A percentile compares a stretch with the other conserved stretches of the same genome.
Conservation (phyloP, 352 stramenopile genomes). For the Globisporangium takayamanum region DNA sequence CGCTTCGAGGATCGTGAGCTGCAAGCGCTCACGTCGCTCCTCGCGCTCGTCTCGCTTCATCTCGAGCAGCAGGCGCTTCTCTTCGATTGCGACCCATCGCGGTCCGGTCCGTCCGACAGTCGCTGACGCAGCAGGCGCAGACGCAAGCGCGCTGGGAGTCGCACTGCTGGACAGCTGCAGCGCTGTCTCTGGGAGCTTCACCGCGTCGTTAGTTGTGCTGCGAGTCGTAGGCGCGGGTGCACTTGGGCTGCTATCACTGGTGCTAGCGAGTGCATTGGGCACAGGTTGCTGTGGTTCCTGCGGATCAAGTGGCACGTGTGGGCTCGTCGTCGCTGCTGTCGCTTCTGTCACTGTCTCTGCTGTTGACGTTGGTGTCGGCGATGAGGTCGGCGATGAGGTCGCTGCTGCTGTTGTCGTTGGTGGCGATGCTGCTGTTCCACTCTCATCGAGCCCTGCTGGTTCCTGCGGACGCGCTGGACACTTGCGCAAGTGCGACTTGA, state of each 20-base stretch:
- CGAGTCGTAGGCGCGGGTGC: too few relatives aligned
- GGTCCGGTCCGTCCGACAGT: too few relatives aligned
- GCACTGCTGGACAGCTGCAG: too few relatives aligned
- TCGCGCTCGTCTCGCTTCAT: slow-evolving; percentile 35
- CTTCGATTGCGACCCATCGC: slow-evolving; percentile 37
- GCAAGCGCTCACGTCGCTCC: slow-evolving; percentile 27
- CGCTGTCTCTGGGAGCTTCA: too few relatives aligned
- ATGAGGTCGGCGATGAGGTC: slow-evolving; percentile 5
- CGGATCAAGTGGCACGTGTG: too few relatives aligned
- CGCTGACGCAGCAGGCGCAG: too few relatives aligned
- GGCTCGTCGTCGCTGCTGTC: too few relatives aligned
- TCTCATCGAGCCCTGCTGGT: background rate
- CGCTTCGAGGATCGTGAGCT: slow-evolving; percentile 41
- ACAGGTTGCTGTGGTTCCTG: too few relatives aligned
- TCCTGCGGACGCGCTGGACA: slow-evolving; percentile 29
- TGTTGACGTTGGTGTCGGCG: background rate
- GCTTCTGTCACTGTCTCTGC: background rate
- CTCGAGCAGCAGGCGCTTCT: slow-evolving; percentile 48
- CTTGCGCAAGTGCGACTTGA: slow-evolving; percentile 57
- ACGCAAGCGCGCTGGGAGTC: too few relatives aligned
- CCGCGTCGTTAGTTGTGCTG: too few relatives aligned
- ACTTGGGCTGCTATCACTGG: too few relatives aligned
- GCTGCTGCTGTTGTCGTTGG: background rate
- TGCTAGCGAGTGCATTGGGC: too few relatives aligned
- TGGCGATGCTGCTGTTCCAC: background rate